Evolutionary conservation across 352 stramenopile genomes (phyloP), one percentile per base, ranked within the genome.

Genomic region (Pythium grandisporangium): DNA sequence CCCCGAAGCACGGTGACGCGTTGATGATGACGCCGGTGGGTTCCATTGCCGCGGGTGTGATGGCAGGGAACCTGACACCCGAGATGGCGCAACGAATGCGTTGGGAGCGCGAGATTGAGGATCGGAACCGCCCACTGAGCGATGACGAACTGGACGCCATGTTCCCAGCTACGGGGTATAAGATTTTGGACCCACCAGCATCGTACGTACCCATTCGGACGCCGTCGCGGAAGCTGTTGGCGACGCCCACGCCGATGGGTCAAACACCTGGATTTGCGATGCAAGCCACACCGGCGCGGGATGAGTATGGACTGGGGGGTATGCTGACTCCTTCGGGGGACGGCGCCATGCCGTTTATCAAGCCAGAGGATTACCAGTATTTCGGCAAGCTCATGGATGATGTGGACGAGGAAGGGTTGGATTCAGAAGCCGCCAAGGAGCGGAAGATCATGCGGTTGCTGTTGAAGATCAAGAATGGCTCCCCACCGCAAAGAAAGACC

Each of bases 381-480:
- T 98, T 98, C 72, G 90, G 92, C 1, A 89, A 96, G 34, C 65
- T 98, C 1, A 96, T 97, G 85, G 91, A 98, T 24, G 78, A 93
- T 21, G 73, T 89, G 6, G 85, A 92, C 12, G 84, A 96, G 50
- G 81, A 95, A 32, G 60, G 66, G 0, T 48, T 94, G 8, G 77
- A 91, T 47, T 81, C 96, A 5, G 95, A 98, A 44, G 84, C 97
- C 48, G 79, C 85, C 0, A 98, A 95, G 48, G 95, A 99, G 51
- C 77, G 95, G 29, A 96, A 97, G 51, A 99, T 99, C 49, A 98
- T 99, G 93, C 74, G 86, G 0, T 54, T 99, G 26, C 55, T 99
- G 43, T 74, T 99, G 2, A 98, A 98, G 51, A 99, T 99, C 49
- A 99, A 99, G 76, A 99, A 97, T 55, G 97, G 97, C 13, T 98